Evolutionary conservation across 176 grass and related monocot genomes (phyloP).

Genomic region (Aegilops tauschii): DNA sequence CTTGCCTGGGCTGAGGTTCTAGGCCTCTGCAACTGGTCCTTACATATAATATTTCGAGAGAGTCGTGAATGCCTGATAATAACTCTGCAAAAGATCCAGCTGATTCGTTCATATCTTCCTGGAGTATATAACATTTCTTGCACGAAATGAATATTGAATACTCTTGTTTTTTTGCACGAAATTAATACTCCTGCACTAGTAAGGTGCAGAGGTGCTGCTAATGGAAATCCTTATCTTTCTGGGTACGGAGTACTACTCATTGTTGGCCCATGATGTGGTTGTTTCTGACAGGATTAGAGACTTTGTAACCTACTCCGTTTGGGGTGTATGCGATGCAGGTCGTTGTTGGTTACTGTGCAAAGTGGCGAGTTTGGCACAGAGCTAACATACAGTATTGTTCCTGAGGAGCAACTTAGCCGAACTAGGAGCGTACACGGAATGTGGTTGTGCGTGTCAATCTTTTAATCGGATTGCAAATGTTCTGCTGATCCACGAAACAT

Average conservation of each 20-base stretch:
- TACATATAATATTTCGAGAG: constrained; percentile 28
- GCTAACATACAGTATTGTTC: neutral
- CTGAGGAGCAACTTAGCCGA: neutral
- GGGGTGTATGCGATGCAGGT: neutral
- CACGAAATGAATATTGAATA: neutral
- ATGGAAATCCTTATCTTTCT: neutral
- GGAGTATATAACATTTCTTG: neutral
- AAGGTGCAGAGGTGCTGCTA: neutral
- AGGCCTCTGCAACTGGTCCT: neutral
- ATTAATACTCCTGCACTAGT: neutral
- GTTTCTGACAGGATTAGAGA: constrained; percentile 5
- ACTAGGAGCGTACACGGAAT: neutral
- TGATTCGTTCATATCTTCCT: neutral
- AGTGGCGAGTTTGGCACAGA: constrained; percentile 18
- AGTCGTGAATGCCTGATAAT: neutral
- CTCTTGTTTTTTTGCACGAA: neutral
- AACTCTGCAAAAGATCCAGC: neutral
- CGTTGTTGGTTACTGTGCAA: neutral
- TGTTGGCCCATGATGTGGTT: neutral
- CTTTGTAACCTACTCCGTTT: constrained; percentile 4
- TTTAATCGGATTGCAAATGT: neutral
- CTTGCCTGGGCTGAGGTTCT: constrained; percentile 15
- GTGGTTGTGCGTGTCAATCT: neutral
- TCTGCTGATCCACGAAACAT: neutral
- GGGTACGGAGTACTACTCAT: neutral